Conservation (phyloP, 2,329 filamentous ascomycete species). For the Xylariales sp. region DNA sequence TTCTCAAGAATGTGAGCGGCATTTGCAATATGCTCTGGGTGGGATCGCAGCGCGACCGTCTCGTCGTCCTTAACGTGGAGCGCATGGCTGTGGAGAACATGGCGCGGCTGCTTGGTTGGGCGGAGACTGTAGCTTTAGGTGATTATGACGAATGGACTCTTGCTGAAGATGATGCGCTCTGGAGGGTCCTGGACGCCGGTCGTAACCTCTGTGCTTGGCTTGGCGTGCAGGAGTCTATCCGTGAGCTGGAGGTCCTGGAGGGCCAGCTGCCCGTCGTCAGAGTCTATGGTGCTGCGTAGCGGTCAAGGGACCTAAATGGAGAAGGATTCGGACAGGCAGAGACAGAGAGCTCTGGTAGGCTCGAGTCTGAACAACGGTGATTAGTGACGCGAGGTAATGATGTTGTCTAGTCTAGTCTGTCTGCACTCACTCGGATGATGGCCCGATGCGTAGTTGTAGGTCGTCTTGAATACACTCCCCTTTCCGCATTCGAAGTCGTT, state of each 20-base stretch:
- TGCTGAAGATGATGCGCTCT: conserved; percentile 2
- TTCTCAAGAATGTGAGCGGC: conserved; percentile 24
- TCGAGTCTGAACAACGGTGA: too few relatives aligned
- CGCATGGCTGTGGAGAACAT: conserved; percentile 24
- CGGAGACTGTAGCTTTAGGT: conserved; percentile 23
- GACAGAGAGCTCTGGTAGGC: too few relatives aligned
- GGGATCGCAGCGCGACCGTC: conserved; percentile 24
- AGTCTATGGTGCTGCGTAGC: background rate
- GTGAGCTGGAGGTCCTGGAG: conserved; percentile 12
- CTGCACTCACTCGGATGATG: too few relatives aligned
- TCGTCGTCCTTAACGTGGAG: conserved; percentile 24
- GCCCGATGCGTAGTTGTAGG: too few relatives aligned
- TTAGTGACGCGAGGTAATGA: background rate
- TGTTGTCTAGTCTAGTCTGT: too few relatives aligned
- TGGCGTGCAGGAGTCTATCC: conserved; percentile 14
- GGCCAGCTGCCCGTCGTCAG: background rate
- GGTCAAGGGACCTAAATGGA: background rate
- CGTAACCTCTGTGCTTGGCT: conserved; percentile 22
- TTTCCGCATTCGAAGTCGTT: too few relatives aligned
- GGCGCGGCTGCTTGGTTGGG: conserved; percentile 23
- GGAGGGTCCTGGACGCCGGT: conserved; percentile 16
- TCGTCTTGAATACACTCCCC: too few relatives aligned
- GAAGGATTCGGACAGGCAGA: too few relatives aligned
- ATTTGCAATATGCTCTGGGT: conserved; percentile 28
- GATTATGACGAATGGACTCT: conserved; percentile 16